Evolutionary conservation across 305 asterid genomes (phyloP), one percentile per base, ranked within the genome.

Genomic region (Fraxinus ornus): DNA sequence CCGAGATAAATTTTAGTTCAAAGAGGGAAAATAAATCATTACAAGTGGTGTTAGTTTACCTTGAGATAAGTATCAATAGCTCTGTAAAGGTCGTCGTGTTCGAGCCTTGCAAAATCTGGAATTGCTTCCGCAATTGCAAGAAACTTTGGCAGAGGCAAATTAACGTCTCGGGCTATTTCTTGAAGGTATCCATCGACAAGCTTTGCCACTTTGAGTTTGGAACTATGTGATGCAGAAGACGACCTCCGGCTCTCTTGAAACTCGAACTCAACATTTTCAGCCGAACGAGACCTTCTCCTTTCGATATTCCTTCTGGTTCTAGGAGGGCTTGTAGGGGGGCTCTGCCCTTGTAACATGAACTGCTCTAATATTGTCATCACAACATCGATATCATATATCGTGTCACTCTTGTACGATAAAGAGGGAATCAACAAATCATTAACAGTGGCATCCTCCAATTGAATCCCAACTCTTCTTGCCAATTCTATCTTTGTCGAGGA

Each of bases 21-120:
- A 1, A 44, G 12, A 12, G 10, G 12, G 55, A n/a, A 44, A 44
- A 44, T 44, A 44, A 44, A 0, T 2, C 55, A 44, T 3, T 47
- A 47, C 13, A 47, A 15, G 2, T 15, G 9, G 15, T 70, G 21
- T 70, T 0, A 19, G 15, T 17, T 73, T 83, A 83, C 86, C 83
- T 83, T 79, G 22, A 83, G 86, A 37, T 79, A 83, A 15, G 81
- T 81, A 49, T 83, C 81, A 32, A 83, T 83, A n/a, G 86, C 86
- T 17, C 73, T 68, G 66, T 83, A 83, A 30, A 83, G 80, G 70
- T 81, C 83, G 75, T 83, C 86, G 72, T 83, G 84, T 35, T 62
- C 78, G 7, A 64, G 35, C 41, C 86, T 62, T 8, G 86, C 81
- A 2, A 79, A 81, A 28, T 77, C 62, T 2, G 86, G 87, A 70